Evolutionary conservation across 2,329 filamentous ascomycete species (phyloP).

Genomic region (Fusarium devonianum): DNA sequence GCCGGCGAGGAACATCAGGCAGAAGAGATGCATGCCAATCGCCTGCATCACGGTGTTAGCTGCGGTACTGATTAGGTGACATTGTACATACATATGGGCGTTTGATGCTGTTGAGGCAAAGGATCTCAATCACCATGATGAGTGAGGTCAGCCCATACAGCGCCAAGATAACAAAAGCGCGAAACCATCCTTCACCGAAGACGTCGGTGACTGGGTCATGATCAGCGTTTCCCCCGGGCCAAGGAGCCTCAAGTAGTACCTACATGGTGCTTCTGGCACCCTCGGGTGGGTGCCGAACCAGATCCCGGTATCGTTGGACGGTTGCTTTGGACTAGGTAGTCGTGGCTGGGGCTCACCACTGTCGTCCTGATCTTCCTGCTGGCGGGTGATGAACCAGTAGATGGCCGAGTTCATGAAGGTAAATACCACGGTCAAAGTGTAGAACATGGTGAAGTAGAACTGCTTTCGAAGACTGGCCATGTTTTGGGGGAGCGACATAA

Average conservation of each 20-base stretch:
- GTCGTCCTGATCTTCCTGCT: constrained; percentile 35
- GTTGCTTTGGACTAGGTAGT: no score
- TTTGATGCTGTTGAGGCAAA: constrained; percentile 62
- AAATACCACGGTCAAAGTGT: constrained; percentile 55
- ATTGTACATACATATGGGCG: constrained; percentile 53
- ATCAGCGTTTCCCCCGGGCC: constrained; percentile 27
- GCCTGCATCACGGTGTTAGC: constrained; percentile 47
- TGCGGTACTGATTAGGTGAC: background rate
- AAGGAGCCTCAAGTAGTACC: background rate
- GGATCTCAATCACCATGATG: constrained; percentile 55
- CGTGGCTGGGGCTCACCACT: constrained; percentile 13
- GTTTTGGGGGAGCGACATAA: constrained; percentile 56
- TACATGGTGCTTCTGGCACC: constrained; percentile 38
- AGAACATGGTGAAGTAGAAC: constrained; percentile 60
- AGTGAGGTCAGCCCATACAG: constrained; percentile 53
- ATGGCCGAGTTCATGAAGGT: constrained; percentile 58
- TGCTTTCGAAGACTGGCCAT: constrained; percentile 51
- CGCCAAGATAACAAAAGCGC: constrained; percentile 55
- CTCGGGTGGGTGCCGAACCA: constrained; percentile 12
- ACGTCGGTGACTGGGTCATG: constrained; percentile 53
- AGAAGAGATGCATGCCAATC: constrained; percentile 52
- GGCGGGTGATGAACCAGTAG: constrained; percentile 56
- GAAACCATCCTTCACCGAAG: constrained; percentile 57
- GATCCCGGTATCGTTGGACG: constrained; percentile 13
- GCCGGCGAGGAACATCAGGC: constrained; percentile 50